These are phyloP conservation scores for Hymenotorrendiella dingleyae DNA, from an alignment of 2,329 filamentous ascomycete species.

Conservation along the genomic window DNA sequence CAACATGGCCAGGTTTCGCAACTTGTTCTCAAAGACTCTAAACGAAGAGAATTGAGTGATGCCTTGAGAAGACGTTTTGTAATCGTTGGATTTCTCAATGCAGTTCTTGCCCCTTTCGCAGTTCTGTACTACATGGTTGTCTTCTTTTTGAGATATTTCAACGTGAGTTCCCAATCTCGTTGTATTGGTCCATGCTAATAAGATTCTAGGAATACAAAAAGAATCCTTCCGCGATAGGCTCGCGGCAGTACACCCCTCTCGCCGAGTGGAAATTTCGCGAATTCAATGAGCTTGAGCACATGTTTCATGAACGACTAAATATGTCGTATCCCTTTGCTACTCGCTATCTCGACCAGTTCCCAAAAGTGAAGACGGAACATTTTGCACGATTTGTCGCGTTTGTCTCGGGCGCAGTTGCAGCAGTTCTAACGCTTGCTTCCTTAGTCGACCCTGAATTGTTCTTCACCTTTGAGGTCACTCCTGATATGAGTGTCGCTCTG, in stretches of 20 bases:
- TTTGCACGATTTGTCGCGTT: constrained; percentile 81
- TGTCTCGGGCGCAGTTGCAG: constrained; percentile 77
- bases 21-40: constrained; percentile 77
- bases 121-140: constrained; percentile 81
- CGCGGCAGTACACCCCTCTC: constrained; percentile 83
- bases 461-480: constrained; percentile 84
- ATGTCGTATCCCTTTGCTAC: constrained; percentile 94
- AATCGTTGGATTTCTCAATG: constrained; percentile 79
- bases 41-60: constrained; percentile 71
- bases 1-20: constrained; percentile 80
- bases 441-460: constrained; percentile 89
- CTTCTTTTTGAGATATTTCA: constrained; percentile 94
- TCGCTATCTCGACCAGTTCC: constrained; percentile 91
- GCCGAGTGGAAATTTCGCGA: constrained; percentile 98
- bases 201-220: constrained; percentile 77
- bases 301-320: constrained; percentile 83
- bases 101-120: constrained; percentile 80
- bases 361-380: constrained; percentile 88
- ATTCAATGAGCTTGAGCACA: constrained; percentile 92
- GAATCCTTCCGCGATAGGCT: constrained; percentile 80
- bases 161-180: constrained; percentile 47
- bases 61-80: constrained; percentile 72
- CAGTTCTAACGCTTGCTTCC: constrained; percentile 76
- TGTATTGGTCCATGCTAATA: constrained; percentile 14
- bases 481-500: constrained; percentile 82